phyloP scores from a whole-genome alignment of 192 early-diverging fungal genomes.

The Backusella mclennaniae region DNA sequence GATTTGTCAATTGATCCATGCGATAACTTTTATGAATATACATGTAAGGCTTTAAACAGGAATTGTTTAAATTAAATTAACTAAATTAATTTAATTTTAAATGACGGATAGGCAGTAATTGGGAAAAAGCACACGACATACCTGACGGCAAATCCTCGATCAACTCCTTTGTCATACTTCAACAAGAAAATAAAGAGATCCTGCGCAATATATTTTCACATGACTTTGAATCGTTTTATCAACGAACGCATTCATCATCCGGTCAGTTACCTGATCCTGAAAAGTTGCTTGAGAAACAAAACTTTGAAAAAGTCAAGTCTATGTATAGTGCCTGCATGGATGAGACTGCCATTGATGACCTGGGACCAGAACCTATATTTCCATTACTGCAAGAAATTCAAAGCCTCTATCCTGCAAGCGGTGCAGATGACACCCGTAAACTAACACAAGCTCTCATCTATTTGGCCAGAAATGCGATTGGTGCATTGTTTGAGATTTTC shows the following conservation, averaged over 20 bases:
- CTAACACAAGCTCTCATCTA: conserved; percentile 8
- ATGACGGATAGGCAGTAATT: conserved; percentile 48
- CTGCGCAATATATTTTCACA: conserved; percentile 46
- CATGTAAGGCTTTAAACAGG: conserved; percentile 41
- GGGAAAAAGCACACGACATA: conserved; percentile 52
- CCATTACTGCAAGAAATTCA: conserved; percentile 43
- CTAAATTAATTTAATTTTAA: background rate
- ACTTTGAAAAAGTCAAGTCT: conserved; percentile 58
- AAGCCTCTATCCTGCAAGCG: conserved; percentile 21
- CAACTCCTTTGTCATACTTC: conserved; percentile 17
- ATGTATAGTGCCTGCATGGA: conserved; percentile 62
- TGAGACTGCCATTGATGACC: conserved; percentile 39
- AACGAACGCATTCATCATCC: conserved; percentile 31
- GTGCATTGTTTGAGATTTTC: conserved; percentile 48
- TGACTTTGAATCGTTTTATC: conserved; percentile 34
- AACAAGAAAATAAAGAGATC: conserved; percentile 33
- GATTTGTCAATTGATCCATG: conserved; percentile 61
- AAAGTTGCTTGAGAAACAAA: conserved; percentile 48
- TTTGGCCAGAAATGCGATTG: conserved; percentile 18
- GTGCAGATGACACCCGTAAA: background rate
- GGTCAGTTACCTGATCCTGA: conserved; percentile 40
- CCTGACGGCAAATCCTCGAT: conserved; percentile 58
- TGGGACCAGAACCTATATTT: conserved; percentile 44
- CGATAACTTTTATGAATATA: conserved; percentile 65
- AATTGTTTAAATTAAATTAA: background rate